Evolutionary conservation across 257 asterid species (phyloP).

Genomic region (Oldenlandia corymbosa): DNA sequence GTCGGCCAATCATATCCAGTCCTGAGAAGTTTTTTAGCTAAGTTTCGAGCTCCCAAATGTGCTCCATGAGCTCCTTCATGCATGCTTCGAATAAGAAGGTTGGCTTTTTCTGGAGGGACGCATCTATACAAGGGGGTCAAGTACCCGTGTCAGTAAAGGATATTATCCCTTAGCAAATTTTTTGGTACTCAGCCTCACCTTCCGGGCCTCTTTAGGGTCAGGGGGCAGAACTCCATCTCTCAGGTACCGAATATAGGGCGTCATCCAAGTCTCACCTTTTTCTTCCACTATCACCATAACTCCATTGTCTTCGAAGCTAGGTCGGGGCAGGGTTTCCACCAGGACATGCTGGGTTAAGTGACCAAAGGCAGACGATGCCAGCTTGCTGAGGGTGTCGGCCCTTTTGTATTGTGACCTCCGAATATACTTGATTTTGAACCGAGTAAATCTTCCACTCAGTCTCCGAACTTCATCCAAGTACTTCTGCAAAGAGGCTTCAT

Average conservation of each 20-base stretch:
- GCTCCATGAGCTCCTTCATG: background rate
- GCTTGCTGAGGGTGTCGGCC: no score
- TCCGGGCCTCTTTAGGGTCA: background rate
- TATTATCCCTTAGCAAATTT: background rate
- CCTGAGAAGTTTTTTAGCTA: background rate
- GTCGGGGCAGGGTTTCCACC: no score
- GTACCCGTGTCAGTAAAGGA: background rate
- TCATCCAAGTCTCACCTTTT: no score
- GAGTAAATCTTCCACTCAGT: no score
- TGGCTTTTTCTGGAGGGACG: background rate
- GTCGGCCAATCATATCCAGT: background rate
- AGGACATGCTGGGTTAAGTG: no score
- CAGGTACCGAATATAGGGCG: no score
- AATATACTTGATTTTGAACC: no score
- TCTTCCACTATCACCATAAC: background rate
- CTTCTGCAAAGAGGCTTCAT: no score
- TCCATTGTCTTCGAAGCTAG: no score
- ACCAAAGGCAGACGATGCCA: no score
- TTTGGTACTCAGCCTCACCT: background rate
- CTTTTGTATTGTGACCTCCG: no score
- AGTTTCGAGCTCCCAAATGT: background rate
- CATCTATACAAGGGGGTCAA: background rate
- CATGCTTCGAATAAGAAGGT: background rate
- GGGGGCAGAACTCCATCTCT: background rate
- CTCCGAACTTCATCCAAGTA: no score